These are phyloP conservation scores for Bassia scoparia DNA, from an alignment of 148 eudicot species.

Conservation along the genomic window DNA sequence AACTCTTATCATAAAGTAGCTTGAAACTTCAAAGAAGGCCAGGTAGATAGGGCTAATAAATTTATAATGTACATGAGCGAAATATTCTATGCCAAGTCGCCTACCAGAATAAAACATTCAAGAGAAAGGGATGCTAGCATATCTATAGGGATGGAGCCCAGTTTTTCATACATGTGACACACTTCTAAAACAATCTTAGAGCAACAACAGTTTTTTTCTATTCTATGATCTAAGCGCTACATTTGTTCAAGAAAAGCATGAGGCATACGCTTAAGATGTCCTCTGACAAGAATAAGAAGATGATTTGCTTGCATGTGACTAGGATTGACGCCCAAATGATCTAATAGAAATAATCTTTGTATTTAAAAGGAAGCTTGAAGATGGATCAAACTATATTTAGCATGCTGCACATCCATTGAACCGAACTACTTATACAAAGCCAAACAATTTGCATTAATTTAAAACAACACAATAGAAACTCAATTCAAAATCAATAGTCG, in stretches of 20 bases:
- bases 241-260: not conserved
- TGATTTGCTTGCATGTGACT: not conserved
- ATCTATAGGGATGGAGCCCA: not conserved
- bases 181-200: not conserved
- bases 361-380: not conserved
- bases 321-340: not conserved
- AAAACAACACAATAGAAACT: not conserved
- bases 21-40: no score
- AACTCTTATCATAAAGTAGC: no score
- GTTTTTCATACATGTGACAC: not conserved
- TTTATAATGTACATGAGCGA: no score
- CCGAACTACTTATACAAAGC: not conserved
- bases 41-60: no score
- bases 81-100: no score
- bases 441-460: not conserved
- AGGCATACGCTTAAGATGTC: not conserved
- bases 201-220: not conserved
- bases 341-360: no score
- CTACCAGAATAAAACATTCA: no score
- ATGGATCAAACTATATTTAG: not conserved
- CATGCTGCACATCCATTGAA: not conserved
- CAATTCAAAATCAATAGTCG: not conserved
- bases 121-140: not conserved
- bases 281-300: not conserved
- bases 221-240: not conserved